Evolutionary conservation across 2,329 filamentous ascomycete species (phyloP).

Genomic region (Stylonectria norvegica): DNA sequence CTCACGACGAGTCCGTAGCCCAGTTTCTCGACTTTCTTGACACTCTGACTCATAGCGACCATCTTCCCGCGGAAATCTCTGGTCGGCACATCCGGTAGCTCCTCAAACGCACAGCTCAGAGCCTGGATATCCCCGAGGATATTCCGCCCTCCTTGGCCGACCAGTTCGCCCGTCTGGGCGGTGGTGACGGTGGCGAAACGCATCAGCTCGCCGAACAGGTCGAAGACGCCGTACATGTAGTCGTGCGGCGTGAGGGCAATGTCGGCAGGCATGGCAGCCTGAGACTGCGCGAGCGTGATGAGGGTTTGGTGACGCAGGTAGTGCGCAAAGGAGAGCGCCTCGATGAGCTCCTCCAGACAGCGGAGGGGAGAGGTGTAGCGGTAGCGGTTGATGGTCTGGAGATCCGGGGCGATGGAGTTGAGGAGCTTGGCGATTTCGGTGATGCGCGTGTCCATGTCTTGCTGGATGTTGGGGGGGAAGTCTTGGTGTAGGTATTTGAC

Average conservation of each 20-base stretch:
- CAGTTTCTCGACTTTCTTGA: conserved; percentile 89
- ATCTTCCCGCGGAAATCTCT: conserved; percentile 72
- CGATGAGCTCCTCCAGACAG: conserved; percentile 90
- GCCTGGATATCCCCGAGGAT: conserved; percentile 79
- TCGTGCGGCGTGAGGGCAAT: conserved; percentile 74
- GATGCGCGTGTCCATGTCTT: conserved; percentile 67
- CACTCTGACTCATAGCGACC: conserved; percentile 79
- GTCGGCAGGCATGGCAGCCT: conserved; percentile 44
- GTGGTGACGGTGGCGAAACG: conserved; percentile 87
- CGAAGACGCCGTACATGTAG: conserved; percentile 87
- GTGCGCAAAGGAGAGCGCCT: conserved; percentile 83
- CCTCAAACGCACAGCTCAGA: conserved; percentile 73
- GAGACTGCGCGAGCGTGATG: conserved; percentile 63
- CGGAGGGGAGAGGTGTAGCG: conserved; percentile 79
- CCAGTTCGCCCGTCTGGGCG: conserved; percentile 64
- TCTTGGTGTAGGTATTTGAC: conserved; percentile 60
- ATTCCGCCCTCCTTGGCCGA: conserved; percentile 43
- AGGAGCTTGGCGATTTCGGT: conserved; percentile 70
- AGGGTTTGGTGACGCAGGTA: conserved; percentile 78
- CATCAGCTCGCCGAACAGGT: conserved; percentile 96
- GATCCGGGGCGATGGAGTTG: conserved; percentile 63
- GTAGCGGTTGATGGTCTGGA: conserved; percentile 74
- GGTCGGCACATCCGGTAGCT: conserved; percentile 57
- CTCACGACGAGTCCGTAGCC: conserved; percentile 85
- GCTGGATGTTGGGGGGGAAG: conserved; percentile 65